Base-by-base conservation (phyloP, 1,284 basidiomycete genomes). In the Cryptococcus jaspeensis region DNA sequence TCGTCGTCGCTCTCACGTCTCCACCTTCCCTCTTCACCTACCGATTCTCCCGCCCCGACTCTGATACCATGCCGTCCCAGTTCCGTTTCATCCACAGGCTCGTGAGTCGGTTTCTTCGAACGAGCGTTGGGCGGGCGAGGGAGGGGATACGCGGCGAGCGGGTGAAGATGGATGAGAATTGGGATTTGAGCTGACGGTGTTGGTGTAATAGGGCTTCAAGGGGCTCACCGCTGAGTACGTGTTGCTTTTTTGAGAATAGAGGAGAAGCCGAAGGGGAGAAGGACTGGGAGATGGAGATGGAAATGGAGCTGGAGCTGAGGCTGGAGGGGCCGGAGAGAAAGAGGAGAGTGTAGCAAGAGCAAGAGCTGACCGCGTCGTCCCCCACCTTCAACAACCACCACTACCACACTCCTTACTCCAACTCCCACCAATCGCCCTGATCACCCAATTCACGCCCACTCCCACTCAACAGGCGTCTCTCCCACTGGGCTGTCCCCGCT, bases 401-500 rank as follows among this genome's bases (percentile, higher is more conserved):
- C 47, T 7, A 49, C 18, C 47, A 15, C 47, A 22, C 16, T 23
- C 16, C 25, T 46, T 25, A 25, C 16, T 46, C 11, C 44, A 32
- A 46, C 25, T 25, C 20, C n/a, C 22, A 7, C 40, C 16, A 5
- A 42, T 22, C 40, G 40, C 40, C n/a, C 15, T 40, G 38, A 4
- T 5, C 22, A 32, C 43, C 25, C 9, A 49, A 11, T 35, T 25
- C 32, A 15, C 40, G 7, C 42, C 22, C 32, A 44, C 28, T 20
- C 32, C 8, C 16, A 23, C 22, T 36, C 25, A 18, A 56, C 58
- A 77, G 75, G 60, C 63, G 66, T 20, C 53, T 78, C 50, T 58
- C 55, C 41, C 56, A 60, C 20, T 76, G 68, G 64, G 57, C 60
- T 49, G 54, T 63, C 16, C 61, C 72, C 28, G 52, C 70, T 28